Percentiles rank a stretch among this genome's conserved stretches.
Evolutionary conservation across 306 rosid species (phyloP).

Genomic region (Rosa persica): DNA sequence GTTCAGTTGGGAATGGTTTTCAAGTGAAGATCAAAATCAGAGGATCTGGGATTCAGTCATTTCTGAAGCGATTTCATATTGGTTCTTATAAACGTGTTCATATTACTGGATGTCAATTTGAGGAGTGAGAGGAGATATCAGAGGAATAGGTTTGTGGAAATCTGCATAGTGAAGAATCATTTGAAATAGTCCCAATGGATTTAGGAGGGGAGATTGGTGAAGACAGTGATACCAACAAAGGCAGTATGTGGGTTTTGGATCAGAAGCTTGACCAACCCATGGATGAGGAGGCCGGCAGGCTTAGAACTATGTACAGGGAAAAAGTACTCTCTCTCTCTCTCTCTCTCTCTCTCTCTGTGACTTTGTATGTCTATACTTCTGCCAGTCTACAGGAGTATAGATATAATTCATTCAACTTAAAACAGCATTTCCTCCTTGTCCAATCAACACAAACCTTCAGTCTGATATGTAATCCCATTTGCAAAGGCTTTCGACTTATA

Average conservation of each 20-base stretch:
- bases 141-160: conserved; percentile 22
- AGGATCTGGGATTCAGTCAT: conserved; percentile 27
- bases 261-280: conserved; percentile 93
- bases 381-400: background rate
- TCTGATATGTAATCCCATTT: background rate
- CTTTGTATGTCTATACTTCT: background rate
- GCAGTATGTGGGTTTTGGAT: conserved; percentile 92
- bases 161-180: conserved; percentile 21
- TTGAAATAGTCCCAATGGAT: conserved; percentile 48
- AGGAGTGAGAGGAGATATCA: conserved; percentile 23
- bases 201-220: conserved; percentile 59
- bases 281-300: conserved; percentile 95
- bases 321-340: conserved; percentile 46
- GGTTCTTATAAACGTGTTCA: conserved; percentile 9
- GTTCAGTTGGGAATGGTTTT: conserved; percentile 30
- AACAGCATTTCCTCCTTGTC: background rate
- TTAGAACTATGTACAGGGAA: conserved; percentile 85
- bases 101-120: conserved; percentile 16
- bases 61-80: conserved; percentile 14
- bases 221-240: conserved; percentile 45
- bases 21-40: conserved; percentile 38
- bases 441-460: background rate
- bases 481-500: background rate
- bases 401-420: background rate
- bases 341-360: conserved; percentile 16